Evolutionary conservation across 257 asterid genomes (phyloP).

Genomic region (Schizonepeta tenuifolia): DNA sequence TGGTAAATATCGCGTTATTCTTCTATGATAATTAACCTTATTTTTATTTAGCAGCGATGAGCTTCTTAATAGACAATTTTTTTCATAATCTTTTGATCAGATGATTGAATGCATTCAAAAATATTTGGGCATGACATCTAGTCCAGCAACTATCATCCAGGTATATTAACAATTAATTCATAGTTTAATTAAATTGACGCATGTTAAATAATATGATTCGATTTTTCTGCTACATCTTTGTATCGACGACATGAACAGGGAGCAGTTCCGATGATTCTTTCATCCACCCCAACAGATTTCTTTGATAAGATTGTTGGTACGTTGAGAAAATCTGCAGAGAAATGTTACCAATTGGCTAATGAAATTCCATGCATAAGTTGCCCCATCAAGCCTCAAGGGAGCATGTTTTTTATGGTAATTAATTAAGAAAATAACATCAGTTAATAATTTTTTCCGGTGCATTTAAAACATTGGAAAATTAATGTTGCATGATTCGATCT

Average conservation of each 20-base stretch:
- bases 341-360: constrained; percentile 34
- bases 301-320: constrained; percentile 40
- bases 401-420: constrained; percentile 68
- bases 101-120: constrained; percentile 51
- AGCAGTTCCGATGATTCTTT: constrained; percentile 57
- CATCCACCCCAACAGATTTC: constrained; percentile 44
- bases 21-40: too few relatives aligned
- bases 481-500: neutral
- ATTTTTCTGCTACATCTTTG: too few relatives aligned
- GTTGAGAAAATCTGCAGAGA: constrained; percentile 57
- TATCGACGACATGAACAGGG: constrained; percentile 52
- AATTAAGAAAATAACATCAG: neutral
- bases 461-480: too few relatives aligned
- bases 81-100: constrained; percentile 37
- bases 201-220: too few relatives aligned
- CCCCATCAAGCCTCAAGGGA: constrained; percentile 70
- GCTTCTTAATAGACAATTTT: too few relatives aligned
- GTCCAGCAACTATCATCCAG: constrained; percentile 52
- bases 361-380: constrained; percentile 55
- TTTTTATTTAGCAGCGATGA: too few relatives aligned
- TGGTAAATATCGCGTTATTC: too few relatives aligned
- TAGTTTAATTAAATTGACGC: too few relatives aligned
- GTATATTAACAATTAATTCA: constrained; percentile 12
- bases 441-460: too few relatives aligned
- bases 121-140: constrained; percentile 49